Percentiles rank a stretch among this genome's conserved stretches.
Conservation (phyloP, 148 eudicot species). For the Oxyria digyna region DNA sequence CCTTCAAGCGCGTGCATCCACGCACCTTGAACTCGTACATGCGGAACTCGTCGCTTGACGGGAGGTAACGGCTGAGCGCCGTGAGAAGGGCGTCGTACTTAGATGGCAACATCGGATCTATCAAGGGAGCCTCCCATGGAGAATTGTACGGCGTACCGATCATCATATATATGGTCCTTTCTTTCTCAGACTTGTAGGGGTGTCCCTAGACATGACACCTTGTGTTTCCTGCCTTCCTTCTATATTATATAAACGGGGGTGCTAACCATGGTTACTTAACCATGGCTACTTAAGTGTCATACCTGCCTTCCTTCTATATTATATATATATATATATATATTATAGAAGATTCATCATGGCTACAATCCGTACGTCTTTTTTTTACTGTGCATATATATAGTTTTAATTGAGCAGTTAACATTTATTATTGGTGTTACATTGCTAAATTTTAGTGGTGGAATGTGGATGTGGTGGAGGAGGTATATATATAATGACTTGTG, state of each 20-base stretch:
- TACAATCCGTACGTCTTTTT: not conserved
- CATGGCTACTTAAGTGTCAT: not conserved
- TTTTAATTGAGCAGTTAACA: not conserved
- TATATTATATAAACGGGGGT: not conserved
- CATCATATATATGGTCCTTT: not conserved
- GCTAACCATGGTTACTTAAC: not conserved
- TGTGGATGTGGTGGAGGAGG: not conserved
- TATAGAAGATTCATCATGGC: too few relatives aligned
- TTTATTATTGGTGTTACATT: not conserved
- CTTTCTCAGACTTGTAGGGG: not conserved
- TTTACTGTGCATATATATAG: not conserved
- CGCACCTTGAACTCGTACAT: conserved; percentile 95
- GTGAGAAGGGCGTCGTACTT: conserved; percentile 1
- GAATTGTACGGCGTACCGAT: not conserved
- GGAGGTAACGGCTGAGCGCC: conserved; percentile 9
- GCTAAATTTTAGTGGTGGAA: not conserved
- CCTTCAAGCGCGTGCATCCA: conserved; percentile 54
- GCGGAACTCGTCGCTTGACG: conserved; percentile 32
- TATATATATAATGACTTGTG: too few relatives aligned
- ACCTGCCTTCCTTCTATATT: too few relatives aligned
- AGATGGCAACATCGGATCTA: not conserved
- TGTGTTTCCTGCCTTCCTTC: not conserved
- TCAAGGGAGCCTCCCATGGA: not conserved
- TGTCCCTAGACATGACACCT: not conserved
- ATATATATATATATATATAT: too few relatives aligned